Percentiles rank a stretch among this genome's conserved stretches.
Conservation (phyloP, 2,329 filamentous ascomycete species). For the Fusarium sp. region DNA sequence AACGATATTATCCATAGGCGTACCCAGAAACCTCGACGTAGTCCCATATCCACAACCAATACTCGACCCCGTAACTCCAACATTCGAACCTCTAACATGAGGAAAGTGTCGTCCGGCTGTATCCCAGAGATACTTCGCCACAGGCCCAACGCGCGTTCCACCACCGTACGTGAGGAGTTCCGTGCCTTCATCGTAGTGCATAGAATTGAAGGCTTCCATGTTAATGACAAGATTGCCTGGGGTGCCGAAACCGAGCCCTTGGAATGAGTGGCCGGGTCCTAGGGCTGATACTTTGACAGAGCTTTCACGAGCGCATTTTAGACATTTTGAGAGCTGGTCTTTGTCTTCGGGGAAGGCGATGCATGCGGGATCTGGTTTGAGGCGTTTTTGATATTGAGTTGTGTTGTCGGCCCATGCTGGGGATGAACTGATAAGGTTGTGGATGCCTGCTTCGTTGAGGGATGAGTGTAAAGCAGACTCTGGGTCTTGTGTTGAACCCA, state of each 20-base stretch:
- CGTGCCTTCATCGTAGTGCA: constrained; percentile 25
- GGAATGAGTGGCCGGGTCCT: constrained; percentile 38
- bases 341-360: constrained; percentile 32
- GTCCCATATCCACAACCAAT: constrained; percentile 34
- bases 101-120: constrained; percentile 35
- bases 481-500: background rate
- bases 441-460: constrained; percentile 20
- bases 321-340: constrained; percentile 26
- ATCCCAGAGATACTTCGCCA: constrained; percentile 37
- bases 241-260: constrained; percentile 31
- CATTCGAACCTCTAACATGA: constrained; percentile 36
- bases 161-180: constrained; percentile 27
- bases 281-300: constrained; percentile 32
- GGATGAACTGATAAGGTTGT: constrained; percentile 25
- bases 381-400: constrained; percentile 33
- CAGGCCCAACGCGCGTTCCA: constrained; percentile 31
- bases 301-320: constrained; percentile 32
- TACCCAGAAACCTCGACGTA: constrained; percentile 28
- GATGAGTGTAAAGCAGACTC: constrained; percentile 3
- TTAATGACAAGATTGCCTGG: constrained; percentile 36
- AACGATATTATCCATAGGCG: constrained; percentile 35
- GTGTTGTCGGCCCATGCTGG: constrained; percentile 23
- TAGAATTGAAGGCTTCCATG: constrained; percentile 33
- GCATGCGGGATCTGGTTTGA: constrained; percentile 31
- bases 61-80: constrained; percentile 34